Evolutionary conservation across 75 land plant genomes (phyloP).

Genomic region (Azolla pinnata): DNA sequence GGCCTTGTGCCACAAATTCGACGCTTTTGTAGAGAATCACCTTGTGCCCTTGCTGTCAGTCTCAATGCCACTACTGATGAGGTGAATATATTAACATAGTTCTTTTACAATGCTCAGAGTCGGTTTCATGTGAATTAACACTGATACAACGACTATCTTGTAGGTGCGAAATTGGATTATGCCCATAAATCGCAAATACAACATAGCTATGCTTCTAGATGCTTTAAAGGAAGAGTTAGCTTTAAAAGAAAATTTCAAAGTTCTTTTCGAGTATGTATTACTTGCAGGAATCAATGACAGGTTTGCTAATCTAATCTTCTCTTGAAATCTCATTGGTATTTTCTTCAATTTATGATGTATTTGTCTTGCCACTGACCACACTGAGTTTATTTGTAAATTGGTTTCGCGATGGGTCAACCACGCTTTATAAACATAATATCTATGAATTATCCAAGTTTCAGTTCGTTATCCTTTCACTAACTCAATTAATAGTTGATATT

Average conservation of each 20-base stretch:
- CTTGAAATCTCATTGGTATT: too few relatives aligned
- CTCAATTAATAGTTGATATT: too few relatives aligned
- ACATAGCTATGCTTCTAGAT: slow-evolving; percentile 46
- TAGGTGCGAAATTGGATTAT: slow-evolving; percentile 86
- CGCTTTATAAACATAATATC: too few relatives aligned
- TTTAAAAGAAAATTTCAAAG: slow-evolving; percentile 50
- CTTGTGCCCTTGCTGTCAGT: slow-evolving; percentile 82
- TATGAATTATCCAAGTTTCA: too few relatives aligned
- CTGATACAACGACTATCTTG: too few relatives aligned
- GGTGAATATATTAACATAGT: slow-evolving; percentile 15
- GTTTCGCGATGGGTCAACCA: too few relatives aligned
- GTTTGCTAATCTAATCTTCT: slow-evolving; percentile 11
- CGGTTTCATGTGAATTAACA: neutral
- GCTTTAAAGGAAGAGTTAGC: slow-evolving; percentile 57
- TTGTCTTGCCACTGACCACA: too few relatives aligned
- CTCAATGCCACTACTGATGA: slow-evolving; percentile 97
- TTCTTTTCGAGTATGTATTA: slow-evolving; percentile 94
- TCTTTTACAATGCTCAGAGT: neutral
- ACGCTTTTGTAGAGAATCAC: slow-evolving; percentile 59
- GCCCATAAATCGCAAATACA: slow-evolving; percentile 92
- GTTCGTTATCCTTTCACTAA: too few relatives aligned
- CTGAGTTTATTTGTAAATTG: too few relatives aligned
- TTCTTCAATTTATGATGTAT: too few relatives aligned
- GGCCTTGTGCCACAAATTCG: slow-evolving; percentile 88
- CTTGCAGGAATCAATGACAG: slow-evolving; percentile 86